Base-by-base conservation (phyloP, 208 protist genomes). In the Vickermania ingenoplastis region DNA sequence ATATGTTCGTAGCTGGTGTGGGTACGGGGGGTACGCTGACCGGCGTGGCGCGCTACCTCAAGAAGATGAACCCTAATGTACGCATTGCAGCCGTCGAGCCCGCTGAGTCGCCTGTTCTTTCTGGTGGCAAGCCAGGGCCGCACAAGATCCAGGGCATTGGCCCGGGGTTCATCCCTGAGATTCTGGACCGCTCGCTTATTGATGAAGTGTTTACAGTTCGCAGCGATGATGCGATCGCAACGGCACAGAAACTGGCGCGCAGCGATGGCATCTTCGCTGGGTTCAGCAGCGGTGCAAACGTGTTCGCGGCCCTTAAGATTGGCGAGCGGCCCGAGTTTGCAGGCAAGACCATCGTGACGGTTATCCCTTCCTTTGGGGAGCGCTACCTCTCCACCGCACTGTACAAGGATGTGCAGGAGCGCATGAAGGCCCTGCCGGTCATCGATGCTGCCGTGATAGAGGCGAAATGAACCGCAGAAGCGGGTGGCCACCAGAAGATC, bases 101-200 rank as follows among this genome's bases (percentile, higher is more conserved):
- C 4, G 73, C 70, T 3, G 88, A 95, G 73, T 87, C 74, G 36
- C 70, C 91, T n/a, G 88, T 93, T 53, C 69, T 96, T 11, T 87
- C 78, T 25, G 83, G 86, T 14, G 79, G 76, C 25, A 83, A 81
- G 57, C 80, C 87, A 4, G 79, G 84, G 1, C 86, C 88, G 30
- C 91, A 96, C 78, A 79, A 81, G 57, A 96, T 96, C 54, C 91
- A 96, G 72, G 91, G 91, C 23, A 93, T 96, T 59, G 91, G 91
- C 14, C 81, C 91, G 3, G 91, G 91, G 52, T 95, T 96, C 59
- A 74, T 96, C 50, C 91, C 91, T 7, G 61, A 74, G 2, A 77
- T 90, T 14, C 63, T 94, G 1, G 77, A 94, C 63, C 63, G 66
- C 48, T 60, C 3, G 25, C 45, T 91, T 31, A 55, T 95, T 4